Conservation (phyloP, 768 basidiomycete species). For the Amanita thiersii region DNA sequence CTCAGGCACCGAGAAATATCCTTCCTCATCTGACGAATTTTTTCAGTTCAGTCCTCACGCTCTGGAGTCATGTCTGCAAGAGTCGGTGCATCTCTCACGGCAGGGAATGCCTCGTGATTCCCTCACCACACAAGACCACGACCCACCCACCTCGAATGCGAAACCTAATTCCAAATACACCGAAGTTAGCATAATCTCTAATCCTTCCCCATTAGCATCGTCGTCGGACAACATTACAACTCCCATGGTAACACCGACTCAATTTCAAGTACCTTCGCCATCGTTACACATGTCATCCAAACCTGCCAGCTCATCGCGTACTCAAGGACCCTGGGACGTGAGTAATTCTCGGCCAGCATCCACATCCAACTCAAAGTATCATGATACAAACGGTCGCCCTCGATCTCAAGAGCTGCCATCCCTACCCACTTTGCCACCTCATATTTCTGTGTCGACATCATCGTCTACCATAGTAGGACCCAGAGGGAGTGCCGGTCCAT, state of each 20-base stretch:
- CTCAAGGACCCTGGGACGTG: not conserved
- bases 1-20: constrained; percentile 4
- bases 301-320: no score
- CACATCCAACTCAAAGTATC: not conserved
- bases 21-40: not conserved
- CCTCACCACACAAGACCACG: not conserved
- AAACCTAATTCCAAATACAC: not conserved
- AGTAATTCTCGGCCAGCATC: not conserved
- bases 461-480: not conserved
- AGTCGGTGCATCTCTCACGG: no score
- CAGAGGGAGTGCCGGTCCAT: constrained; percentile 3
- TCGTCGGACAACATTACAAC: not conserved
- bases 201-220: not conserved
- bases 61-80: no score
- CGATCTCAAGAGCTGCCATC: not conserved
- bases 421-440: not conserved
- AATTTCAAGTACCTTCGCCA: no score
- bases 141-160: not conserved
- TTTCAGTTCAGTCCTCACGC: no score
- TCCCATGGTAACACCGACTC: no score
- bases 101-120: not conserved
- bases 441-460: not conserved
- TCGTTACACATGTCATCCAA: no score
- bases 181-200: not conserved
- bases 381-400: not conserved